These are phyloP conservation scores for Neonectria punicea DNA, from an alignment of 2,329 filamentous ascomycete species.

Conservation along the genomic window DNA sequence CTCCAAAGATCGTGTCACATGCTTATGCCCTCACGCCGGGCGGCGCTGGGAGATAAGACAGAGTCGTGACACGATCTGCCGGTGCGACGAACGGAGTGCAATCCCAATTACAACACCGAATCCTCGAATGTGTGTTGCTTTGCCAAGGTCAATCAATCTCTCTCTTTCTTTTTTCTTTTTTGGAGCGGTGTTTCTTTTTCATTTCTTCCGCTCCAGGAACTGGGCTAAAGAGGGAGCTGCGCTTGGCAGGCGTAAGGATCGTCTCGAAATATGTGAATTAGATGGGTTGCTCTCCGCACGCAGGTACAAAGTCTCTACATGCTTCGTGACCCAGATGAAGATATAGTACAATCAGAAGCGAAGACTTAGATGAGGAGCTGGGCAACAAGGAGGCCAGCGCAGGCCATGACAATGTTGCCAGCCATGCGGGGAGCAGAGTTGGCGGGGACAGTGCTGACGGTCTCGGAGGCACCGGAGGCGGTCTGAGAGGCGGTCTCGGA, in stretches of 20 bases:
- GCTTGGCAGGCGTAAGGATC: slow-evolving; percentile 43
- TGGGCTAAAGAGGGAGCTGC: slow-evolving; percentile 30
- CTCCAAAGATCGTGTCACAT: slow-evolving; percentile 21
- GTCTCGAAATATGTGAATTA: slow-evolving; percentile 47
- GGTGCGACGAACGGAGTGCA: slow-evolving; percentile 33
- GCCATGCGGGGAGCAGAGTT: slow-evolving; percentile 43
- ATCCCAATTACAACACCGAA: slow-evolving; percentile 38
- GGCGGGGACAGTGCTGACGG: slow-evolving; percentile 36
- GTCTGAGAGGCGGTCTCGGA: slow-evolving; percentile 25
- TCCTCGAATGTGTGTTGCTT: slow-evolving; percentile 35
- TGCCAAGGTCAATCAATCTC: slow-evolving; percentile 32
- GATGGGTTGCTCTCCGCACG: slow-evolving; percentile 42
- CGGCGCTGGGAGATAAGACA: slow-evolving; percentile 21
- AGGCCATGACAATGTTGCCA: slow-evolving; percentile 42
- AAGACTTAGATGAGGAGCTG: slow-evolving; percentile 46
- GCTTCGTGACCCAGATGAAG: slow-evolving; percentile 36
- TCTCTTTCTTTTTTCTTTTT: slow-evolving; percentile 16
- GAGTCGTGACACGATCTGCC: slow-evolving; percentile 15
- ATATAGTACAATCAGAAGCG: slow-evolving; percentile 42
- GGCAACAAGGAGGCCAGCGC: slow-evolving; percentile 43
- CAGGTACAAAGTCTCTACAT: slow-evolving; percentile 40
- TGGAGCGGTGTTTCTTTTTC: slow-evolving; percentile 9
- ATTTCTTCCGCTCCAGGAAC: slow-evolving; percentile 25
- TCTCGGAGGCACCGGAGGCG: slow-evolving; percentile 23
- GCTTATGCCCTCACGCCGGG: slow-evolving; percentile 23